phyloP scores from a whole-genome alignment of 2,329 filamentous ascomycete species.

The Neonectria neomacrospora region DNA sequence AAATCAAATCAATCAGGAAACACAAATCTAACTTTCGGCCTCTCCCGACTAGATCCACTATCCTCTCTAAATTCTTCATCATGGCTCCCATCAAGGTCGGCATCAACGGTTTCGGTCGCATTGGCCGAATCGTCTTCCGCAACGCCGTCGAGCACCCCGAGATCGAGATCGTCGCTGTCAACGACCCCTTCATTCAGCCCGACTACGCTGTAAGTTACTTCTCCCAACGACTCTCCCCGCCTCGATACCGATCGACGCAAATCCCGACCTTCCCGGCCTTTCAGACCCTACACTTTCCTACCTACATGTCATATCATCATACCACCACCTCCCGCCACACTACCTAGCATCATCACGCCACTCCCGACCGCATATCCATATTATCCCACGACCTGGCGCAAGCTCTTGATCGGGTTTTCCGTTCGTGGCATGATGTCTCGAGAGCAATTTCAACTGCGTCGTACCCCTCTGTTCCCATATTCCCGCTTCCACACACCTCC shows the following conservation, averaged over 20 bases:
- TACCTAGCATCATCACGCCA: constrained; percentile 8
- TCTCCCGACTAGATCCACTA: constrained; percentile 25
- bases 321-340: constrained; percentile 4
- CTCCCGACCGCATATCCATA: constrained; percentile 10
- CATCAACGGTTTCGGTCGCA: constrained; percentile 99
- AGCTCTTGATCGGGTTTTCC: background rate
- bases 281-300: constrained; percentile 6
- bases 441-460: background rate
- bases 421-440: constrained; percentile 4
- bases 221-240: constrained; percentile 13
- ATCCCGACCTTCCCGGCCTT: background rate
- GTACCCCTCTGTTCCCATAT: constrained; percentile 20
- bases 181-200: constrained; percentile 99
- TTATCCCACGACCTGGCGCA: background rate
- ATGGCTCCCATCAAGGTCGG: constrained; percentile 78
- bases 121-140: constrained; percentile 99
- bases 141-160: constrained; percentile 92
- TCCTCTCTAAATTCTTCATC: constrained; percentile 40
- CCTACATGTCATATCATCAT: constrained; percentile 24
- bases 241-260: constrained; percentile 30
- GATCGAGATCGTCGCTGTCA: constrained; percentile 94
- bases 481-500: background rate
- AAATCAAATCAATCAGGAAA: constrained; percentile 5
- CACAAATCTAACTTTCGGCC: constrained; percentile 33
- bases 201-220: constrained; percentile 87